A percentile compares a stretch with the other conserved stretches of the same genome.
phyloP scores from a whole-genome alignment of 2,329 filamentous ascomycete genomes.

The Penicillium sp. region DNA sequence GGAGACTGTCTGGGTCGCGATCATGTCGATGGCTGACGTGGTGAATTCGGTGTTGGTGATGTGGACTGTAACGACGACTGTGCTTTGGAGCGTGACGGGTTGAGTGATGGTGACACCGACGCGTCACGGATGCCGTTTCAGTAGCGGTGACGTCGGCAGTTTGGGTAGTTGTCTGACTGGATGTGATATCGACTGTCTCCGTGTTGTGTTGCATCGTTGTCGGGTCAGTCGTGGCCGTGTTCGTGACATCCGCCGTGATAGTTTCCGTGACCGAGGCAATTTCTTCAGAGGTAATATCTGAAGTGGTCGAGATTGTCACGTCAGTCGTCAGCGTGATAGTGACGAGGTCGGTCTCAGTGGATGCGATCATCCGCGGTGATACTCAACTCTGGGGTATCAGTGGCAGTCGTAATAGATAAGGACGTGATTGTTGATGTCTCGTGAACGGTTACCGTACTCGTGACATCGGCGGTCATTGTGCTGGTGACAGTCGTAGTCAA shows the following conservation, averaged over 20 bases:
- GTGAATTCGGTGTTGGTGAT: neutral
- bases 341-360: neutral
- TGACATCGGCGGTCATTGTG: neutral
- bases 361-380: neutral
- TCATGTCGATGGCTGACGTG: neutral
- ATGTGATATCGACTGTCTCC: neutral
- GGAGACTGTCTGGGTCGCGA: neutral
- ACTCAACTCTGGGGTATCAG: neutral
- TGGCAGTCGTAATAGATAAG: neutral
- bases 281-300: neutral
- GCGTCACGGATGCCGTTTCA: neutral
- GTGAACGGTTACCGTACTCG: neutral
- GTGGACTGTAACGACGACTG: neutral
- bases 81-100: neutral
- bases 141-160: neutral
- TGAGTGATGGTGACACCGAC: neutral
- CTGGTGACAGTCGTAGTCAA: neutral
- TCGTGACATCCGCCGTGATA: neutral
- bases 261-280: neutral
- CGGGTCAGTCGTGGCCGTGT: neutral
- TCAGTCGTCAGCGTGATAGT: neutral
- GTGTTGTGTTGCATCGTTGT: neutral
- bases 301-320: neutral
- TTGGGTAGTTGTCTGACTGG: neutral
- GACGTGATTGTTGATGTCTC: neutral